Base-by-base conservation (phyloP, 805 yeast genomes). In the Jamesozyma jinghongensis region DNA sequence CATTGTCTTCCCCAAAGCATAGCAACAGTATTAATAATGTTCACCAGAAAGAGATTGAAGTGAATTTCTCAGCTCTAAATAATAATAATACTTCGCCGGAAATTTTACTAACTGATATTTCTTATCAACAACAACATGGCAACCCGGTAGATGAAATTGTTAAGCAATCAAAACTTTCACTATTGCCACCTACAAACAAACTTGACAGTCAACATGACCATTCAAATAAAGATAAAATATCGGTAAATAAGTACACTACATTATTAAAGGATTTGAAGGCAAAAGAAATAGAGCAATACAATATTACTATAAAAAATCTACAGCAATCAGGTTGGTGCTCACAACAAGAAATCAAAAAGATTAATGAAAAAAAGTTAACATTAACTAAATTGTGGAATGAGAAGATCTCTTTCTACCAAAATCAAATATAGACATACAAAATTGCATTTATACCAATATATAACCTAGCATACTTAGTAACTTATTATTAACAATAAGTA, bases 321-420 rank as follows among this genome's bases (percentile, higher is more conserved):
- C 30, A 34, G 25, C 20, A 19, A 3, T 14, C 28, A 12, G 42
- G 42, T 8, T 39, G 42, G 42, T 39, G 32, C 22, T 29, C 42
- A 5, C 11, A 28, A 18, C 34, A 34, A 11, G 42, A 39, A 16
- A 28, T 39, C 13, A 17, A 22, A 5, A 34, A 34, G 16, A 20
- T 39, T 19, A 17, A 8, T 18, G 26, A 29, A 5, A 39, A 34
- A 26, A 39, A 30, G 19, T 12, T 8, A 10, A 14, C n/a, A 18
- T 29, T 34, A 12, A 17, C 28, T 4, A 33, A 34, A 25, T 18
- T 39, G 10, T 39, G 42, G 42, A 25, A 28, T 13, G 42, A 39
- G 7, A 39, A 36, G 16, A 39, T 39, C 5, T 4, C 31, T 5
- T 29, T 28, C n/a, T 36, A 36, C 19, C 38, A 36, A 29, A 36